Conservation (phyloP, 192 early-diverging fungal genomes). For the Umbelopsis ramanniana region DNA sequence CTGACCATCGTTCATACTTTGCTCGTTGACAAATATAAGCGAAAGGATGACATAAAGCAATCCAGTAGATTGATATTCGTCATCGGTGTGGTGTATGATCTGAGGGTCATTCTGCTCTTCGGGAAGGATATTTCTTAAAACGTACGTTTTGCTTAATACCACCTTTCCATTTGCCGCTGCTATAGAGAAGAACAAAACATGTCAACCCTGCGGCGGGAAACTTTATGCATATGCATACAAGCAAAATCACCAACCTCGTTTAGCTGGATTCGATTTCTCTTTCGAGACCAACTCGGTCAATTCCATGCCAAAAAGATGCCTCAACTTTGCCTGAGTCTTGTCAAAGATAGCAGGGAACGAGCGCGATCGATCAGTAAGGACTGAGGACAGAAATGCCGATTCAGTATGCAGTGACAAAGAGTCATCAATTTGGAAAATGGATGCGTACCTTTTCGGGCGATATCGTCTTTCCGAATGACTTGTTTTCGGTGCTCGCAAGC, state of each 20-base stretch:
- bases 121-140: constrained; percentile 48
- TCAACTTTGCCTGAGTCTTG: constrained; percentile 52
- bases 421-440: neutral
- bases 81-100: constrained; percentile 45
- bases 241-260: neutral
- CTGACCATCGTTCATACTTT: constrained; percentile 50
- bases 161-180: neutral
- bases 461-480: constrained; percentile 62
- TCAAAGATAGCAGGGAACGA: constrained; percentile 52
- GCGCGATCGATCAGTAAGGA: constrained; percentile 50
- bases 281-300: constrained; percentile 55
- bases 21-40: constrained; percentile 61
- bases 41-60: constrained; percentile 61
- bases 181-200: neutral
- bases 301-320: constrained; percentile 67
- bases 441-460: constrained; percentile 56
- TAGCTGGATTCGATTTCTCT: constrained; percentile 27
- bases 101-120: constrained; percentile 31
- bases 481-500: constrained; percentile 55
- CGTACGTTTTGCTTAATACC: constrained; percentile 41
- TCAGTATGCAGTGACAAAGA: neutral
- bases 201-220: neutral
- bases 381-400: constrained; percentile 35
- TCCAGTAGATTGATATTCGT: constrained; percentile 51
- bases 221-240: constrained; percentile 27